These are phyloP conservation scores for Aspergillus ellipticus DNA, from an alignment of 495 filamentous ascomycete species.

Conservation along the genomic window DNA sequence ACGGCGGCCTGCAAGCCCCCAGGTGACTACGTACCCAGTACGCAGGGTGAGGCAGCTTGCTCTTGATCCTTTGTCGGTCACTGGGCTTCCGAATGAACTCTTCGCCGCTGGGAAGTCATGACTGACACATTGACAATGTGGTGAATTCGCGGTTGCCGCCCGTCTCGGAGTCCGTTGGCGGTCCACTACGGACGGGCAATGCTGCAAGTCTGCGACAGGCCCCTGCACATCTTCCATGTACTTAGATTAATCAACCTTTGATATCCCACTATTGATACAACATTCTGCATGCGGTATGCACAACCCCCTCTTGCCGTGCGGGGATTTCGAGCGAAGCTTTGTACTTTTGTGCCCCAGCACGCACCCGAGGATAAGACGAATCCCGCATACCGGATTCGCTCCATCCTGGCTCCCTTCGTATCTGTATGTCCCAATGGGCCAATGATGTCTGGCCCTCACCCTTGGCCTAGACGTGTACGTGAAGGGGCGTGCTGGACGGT, in stretches of 20 bases:
- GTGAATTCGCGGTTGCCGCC: neutral
- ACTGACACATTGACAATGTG: no score
- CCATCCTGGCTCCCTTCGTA: neutral
- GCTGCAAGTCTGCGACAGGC: neutral
- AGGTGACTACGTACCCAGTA: neutral
- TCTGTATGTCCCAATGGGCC: neutral
- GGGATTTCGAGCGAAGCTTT: neutral
- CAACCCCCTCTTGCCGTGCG: neutral
- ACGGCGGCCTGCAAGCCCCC: neutral
- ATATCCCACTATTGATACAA: neutral
- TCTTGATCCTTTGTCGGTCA: neutral
- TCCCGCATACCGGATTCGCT: neutral
- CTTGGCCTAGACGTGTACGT: neutral
- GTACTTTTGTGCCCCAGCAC: neutral
- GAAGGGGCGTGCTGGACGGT: neutral
- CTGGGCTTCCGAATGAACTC: neutral
- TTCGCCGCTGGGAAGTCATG: no score
- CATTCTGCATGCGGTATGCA: neutral
- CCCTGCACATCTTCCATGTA: neutral
- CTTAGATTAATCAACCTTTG: neutral
- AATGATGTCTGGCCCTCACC: neutral
- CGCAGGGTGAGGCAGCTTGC: neutral
- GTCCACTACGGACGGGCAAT: neutral
- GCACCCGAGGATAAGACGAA: neutral
- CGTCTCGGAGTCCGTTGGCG: no score